Evolutionary conservation across 2,329 filamentous ascomycete species (phyloP), one percentile per base, ranked within the genome.

Genomic region (Cercospora sesami): DNA sequence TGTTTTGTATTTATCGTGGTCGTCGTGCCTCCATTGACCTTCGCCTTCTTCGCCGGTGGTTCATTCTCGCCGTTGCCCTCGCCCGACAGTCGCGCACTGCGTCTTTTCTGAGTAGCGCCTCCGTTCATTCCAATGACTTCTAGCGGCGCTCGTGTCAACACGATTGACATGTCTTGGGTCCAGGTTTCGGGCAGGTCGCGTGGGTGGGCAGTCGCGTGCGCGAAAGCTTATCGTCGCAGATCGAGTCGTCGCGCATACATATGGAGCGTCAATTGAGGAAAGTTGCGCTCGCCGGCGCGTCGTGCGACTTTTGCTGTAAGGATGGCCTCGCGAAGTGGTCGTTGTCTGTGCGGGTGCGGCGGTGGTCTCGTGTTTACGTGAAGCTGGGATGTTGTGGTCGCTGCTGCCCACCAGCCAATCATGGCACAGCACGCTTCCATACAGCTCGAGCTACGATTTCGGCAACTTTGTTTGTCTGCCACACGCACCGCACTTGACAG

Each of bases 121-220:
- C 82, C 81, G 72, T 80, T 78, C 83, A 84, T 85, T 70, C 78
- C 80, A 71, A 84, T 79, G 33, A 78, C 74, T 78, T 82, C 79
- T 69, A 84, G 75, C 68, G 83, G 83, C 65, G 77, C 76, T 69
- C 80, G 79, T 71, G 77, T 69, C 71, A 80, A 70, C 68, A 79
- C 72, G 64, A 78, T 75, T 68, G 78, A 80, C 78, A 80, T 80
- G 66, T 71, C 72, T 67, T 65, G 60, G 31, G 30, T 31, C 26
- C 67, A 64, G 39, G 16, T 58, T 30, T 18, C 14, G 12, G 30
- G 14, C 26, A 60, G 62, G 31, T 48, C 36, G 60, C 64, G 64
- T 61, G 9, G 33, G 39, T 60, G 58, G 30, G 57, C 57, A 61
- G 64, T 63, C 60, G 67, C 67, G 67, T 68, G 67, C 60, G 63